Evolutionary conservation across 139 green algal species (phyloP), one percentile per base, ranked within the genome.

Genomic region (Ulvella scutata): DNA sequence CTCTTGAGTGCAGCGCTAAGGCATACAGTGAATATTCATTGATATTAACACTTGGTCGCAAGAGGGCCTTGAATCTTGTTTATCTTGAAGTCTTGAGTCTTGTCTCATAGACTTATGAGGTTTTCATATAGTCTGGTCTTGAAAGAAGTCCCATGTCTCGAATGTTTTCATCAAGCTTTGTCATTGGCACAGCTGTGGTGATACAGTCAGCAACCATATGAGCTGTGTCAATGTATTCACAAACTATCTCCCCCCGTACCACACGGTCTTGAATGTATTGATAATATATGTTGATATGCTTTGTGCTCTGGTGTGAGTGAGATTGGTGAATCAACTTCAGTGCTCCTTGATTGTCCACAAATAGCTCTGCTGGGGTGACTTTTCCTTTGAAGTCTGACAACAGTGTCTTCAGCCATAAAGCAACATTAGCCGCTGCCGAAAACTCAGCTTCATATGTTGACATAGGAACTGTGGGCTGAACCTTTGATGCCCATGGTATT

Each of bases 251-350:
- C 0, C 59, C 29, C 7, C 61, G 62, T 3, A 20, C 60, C 2
- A 80, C 78, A 2, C 78, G 61, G 73, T 86, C 77, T 0, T 79
- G 51, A 21, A 72, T 77, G 61, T 81, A 86, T 61, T 82, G 76
- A 40, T 82, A 37, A 2, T 73, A 28, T 3, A 84, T 62, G 31
- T 86, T 77, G 20, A 84, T 86, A 73, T 86, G 82, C 76, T 86
- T 86, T 17, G 79, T 67, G 3, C 76, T 61, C 61, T 17, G 73
- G 78, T 74, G 62, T 4, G 39, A 2, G 6, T 78, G 40, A 6
- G 79, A 73, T 26, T 86, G 78, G 29, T 77, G 60, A 6, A 82
- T 35, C 13, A 83, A 38, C 2, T 40, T 67, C 17, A 85, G 43
- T 39, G 80, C 77, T 23, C 72, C 73, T 62, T 87, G 83, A 67